These are phyloP conservation scores for Chaetoceros tenuissimus DNA, from an alignment of 108 stramenopile genomes.

Conservation along the genomic window DNA sequence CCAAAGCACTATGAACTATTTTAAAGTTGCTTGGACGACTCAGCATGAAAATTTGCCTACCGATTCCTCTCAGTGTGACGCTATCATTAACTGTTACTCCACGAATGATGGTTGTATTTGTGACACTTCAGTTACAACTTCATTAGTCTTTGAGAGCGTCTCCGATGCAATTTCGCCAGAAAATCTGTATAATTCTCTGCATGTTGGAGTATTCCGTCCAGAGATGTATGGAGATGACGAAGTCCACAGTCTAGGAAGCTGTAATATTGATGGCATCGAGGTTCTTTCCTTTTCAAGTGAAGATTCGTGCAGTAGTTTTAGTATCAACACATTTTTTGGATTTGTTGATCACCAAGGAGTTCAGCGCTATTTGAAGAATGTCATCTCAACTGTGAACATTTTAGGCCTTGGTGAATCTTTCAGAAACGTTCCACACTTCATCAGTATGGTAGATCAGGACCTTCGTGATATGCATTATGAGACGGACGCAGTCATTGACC, in stretches of 20 bases:
- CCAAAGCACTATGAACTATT: too few species aligned
- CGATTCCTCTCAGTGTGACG: too few species aligned
- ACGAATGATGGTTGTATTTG: slow-evolving; percentile 38
- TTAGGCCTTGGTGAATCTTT: slow-evolving; percentile 30
- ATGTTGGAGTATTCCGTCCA: slow-evolving; percentile 28
- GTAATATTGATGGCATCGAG: slow-evolving; percentile 17
- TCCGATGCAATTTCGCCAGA: slow-evolving; percentile 3
- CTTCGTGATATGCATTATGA: slow-evolving; percentile 51
- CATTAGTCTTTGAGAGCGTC: slow-evolving; percentile 18
- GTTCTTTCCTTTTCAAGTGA: too few species aligned
- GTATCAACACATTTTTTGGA: slow-evolving; percentile 40
- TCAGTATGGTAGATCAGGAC: slow-evolving; percentile 32
- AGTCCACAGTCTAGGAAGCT: slow-evolving; percentile 11
- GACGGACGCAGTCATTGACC: slow-evolving; percentile 56
- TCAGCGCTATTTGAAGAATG: slow-evolving; percentile 32
- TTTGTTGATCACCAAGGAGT: slow-evolving; percentile 30
- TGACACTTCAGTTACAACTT: slow-evolving; percentile 24
- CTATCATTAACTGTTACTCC: too few species aligned
- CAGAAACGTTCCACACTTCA: slow-evolving; percentile 51
- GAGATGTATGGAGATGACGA: slow-evolving; percentile 7
- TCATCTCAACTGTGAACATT: slow-evolving; percentile 29
- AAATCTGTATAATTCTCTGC: slow-evolving; percentile 24
- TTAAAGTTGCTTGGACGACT: too few species aligned
- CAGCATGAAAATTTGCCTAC: too few species aligned
- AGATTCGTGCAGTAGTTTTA: slow-evolving; percentile 11